Evolutionary conservation across 768 basidiomycete species (phyloP).

Genomic region (Agaricus sinodeliciosus): DNA sequence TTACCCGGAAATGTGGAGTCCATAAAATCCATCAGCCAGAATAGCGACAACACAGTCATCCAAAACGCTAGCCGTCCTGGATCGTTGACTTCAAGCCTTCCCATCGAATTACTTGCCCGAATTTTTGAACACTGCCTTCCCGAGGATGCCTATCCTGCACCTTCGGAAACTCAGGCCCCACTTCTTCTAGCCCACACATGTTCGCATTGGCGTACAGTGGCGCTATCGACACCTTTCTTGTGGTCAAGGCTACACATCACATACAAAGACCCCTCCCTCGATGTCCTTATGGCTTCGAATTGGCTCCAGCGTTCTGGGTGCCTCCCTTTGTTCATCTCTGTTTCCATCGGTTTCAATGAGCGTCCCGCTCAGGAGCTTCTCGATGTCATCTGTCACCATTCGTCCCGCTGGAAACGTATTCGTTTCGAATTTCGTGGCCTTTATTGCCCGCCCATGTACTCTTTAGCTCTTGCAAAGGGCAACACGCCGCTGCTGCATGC

Average conservation of each 20-base stretch:
- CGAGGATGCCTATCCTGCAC: slow-evolving; percentile 19
- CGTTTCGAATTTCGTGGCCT: slow-evolving; percentile 27
- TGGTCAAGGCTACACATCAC: slow-evolving; percentile 26
- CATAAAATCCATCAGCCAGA: background rate
- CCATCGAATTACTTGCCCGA: slow-evolving; percentile 23
- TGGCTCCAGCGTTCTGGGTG: slow-evolving; percentile 24
- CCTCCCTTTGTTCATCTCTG: slow-evolving; percentile 21
- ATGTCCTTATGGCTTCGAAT: slow-evolving; percentile 17
- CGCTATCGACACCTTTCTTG: slow-evolving; percentile 20
- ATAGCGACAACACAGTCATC: background rate
- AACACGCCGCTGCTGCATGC: slow-evolving; percentile 20
- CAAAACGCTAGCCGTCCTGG: background rate
- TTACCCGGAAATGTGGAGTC: background rate
- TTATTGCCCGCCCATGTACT: slow-evolving; percentile 24
- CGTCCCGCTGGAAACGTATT: slow-evolving; percentile 24
- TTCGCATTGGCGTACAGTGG: slow-evolving; percentile 20
- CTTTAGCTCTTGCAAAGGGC: slow-evolving; percentile 19
- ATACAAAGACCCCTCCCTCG: slow-evolving; percentile 22
- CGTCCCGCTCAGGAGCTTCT: slow-evolving; percentile 24
- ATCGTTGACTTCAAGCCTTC: slow-evolving; percentile 19
- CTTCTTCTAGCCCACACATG: slow-evolving; percentile 23
- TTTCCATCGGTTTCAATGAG: slow-evolving; percentile 27
- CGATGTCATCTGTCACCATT: slow-evolving; percentile 21
- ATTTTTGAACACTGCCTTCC: slow-evolving; percentile 24
- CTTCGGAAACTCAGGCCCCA: slow-evolving; percentile 20